Evolutionary conservation across 164 flowering plant genomes (phyloP), one percentile per base, ranked within the genome.

Genomic region (Macadamia integrifolia): DNA sequence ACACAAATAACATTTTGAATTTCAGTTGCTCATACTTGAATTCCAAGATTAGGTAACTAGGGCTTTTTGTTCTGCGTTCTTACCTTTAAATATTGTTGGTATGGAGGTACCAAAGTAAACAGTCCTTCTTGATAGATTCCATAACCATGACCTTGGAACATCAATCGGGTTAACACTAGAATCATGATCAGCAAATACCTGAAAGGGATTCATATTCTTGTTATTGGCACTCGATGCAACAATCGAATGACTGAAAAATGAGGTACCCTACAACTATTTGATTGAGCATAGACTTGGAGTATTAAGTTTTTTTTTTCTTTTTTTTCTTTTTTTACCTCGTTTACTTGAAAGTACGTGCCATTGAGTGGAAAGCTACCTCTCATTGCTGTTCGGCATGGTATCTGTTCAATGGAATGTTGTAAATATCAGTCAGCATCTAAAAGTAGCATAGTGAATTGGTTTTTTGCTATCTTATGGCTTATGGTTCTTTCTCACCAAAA

Each of bases 291-390:
- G 28, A 64, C 40, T 35, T 35, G 40, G 40, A 35, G 0, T 35
- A 35, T 15, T 28, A 57, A 60, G 3, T 57, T 61, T 32, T 17
- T 32, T 23, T 23, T 23, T 57, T 61, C 29, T 17, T 32, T 23
- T 23, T 23, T 23, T 23, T 23, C 23, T 23, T 23, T 23, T 23
- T 23, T 71, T 75, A 95, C 99, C 99, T 95, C 99, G 60, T 95
- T 95, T n/a, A 91, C 97, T 81, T 95, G 99, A 66, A 95, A 95
- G 62, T 95, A 95, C 58, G 99, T 95, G 30, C 98, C 99, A 74
- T 95, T 95, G 9, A 95, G 88, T 17, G 97, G 97, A 75, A 91
- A 91, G 66, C 95, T 89, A 58, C 97, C 97, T 74, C 87, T 86
- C 95, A 91, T 89, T 72, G 97, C 95, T 58, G 97, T 89, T 65